Base-by-base conservation (phyloP, 805 yeast species). In the Sugiyamaella chiloensis region DNA sequence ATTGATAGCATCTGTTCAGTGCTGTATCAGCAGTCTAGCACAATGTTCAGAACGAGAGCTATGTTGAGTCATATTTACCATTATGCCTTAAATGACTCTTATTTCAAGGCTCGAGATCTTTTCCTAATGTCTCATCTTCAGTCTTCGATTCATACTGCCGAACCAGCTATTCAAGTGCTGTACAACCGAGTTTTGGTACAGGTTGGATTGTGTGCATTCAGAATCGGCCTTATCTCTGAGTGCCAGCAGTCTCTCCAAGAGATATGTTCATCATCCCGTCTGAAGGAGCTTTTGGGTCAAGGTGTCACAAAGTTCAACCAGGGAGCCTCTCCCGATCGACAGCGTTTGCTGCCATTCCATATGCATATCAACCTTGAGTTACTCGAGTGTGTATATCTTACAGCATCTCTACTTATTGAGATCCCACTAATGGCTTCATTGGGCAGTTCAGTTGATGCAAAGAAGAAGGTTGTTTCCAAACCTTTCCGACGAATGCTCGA, bases 281-380 rank as follows among this genome's bases (percentile, higher is more conserved):
- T 86, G 60, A 89, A 87, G 74, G 99, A 93, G 71, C 78, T 93
- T 51, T 78, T 93, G 53, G 98, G 97, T 51, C 99, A 91, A 74
- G 95, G 95, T 46, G 74, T 79, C 60, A 83, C 84, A 65, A 84
- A 89, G 69, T 82, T 77, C 65, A 73, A 78, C 47, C 79, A 76
- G 60, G 34, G 40, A 26, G 34, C 46, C 29, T 42, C 42, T 8
- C 61, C 36, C 48, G 95, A 85, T 62, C 80, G 75, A 60, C 91
- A 83, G 69, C 82, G 90, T 65, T 78, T 89, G 65, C 75, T 93
- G 65, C 99, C 99, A 50, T 93, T 85, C 84, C 99, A 93, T 72
- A 89, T 88, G 86, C 99, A 93, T 71, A 91, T 93, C 68, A 93
- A 93, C 70, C 74, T 91, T 60, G 98, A 95, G 74, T 80, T 93